Percentiles rank a stretch among this genome's conserved stretches.
Conservation (phyloP, 2,329 filamentous ascomycete genomes). For the Nothophaeocryptopus gaeumannii region DNA sequence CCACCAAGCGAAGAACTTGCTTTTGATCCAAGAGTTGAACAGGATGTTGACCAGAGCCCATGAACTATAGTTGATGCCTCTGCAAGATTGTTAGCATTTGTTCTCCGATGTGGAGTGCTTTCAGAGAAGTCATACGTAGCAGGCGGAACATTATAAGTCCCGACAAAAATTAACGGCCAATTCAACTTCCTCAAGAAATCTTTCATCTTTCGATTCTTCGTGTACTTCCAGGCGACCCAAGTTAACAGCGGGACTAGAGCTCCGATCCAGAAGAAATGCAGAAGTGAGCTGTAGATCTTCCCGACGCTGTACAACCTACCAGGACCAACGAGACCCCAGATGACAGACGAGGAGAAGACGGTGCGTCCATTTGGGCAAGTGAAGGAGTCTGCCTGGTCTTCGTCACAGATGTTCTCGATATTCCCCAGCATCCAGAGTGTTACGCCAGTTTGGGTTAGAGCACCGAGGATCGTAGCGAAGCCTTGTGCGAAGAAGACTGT, state of each 20-base stretch:
- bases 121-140: no score
- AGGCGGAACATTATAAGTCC: conserved; percentile 59
- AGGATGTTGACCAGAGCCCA: conserved; percentile 57
- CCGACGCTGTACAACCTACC: conserved; percentile 48
- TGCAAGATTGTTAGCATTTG: no score
- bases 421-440: conserved; percentile 48
- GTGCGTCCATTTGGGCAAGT: conserved; percentile 48
- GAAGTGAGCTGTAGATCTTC: conserved; percentile 46
- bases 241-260: conserved; percentile 44
- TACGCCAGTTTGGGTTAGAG: conserved; percentile 44
- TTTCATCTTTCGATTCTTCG: conserved; percentile 14
- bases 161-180: conserved; percentile 71
- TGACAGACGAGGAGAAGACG: conserved; percentile 42
- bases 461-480: conserved; percentile 43
- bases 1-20: conserved; percentile 53
- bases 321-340: conserved; percentile 49
- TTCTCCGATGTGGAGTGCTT: no score
- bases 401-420: conserved; percentile 39
- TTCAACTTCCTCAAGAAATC: conserved; percentile 27
- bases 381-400: conserved; percentile 47
- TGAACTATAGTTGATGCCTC: conserved; percentile 80
- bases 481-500: conserved; percentile 48
- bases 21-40: conserved; percentile 44
- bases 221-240: conserved; percentile 42
- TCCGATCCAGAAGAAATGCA: conserved; percentile 55